Base-by-base conservation (phyloP, 192 early-diverging fungal species). In the Rhizoclosmatium sp. region DNA sequence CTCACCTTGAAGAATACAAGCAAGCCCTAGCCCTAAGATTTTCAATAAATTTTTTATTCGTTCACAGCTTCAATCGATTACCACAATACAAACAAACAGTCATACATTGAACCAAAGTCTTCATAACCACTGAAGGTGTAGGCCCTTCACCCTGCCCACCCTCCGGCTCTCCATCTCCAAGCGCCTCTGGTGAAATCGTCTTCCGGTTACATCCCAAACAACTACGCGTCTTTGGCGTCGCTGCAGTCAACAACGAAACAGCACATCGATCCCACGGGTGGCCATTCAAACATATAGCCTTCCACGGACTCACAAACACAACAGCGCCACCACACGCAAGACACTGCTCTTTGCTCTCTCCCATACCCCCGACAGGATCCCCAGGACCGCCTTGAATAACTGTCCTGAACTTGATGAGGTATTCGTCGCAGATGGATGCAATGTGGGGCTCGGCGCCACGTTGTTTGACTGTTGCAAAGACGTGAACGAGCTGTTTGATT, bases 211-310 rank as follows among this genome's bases (percentile, higher is more conserved):
- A 75, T 42, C 73, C 73, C 42, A 75, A 21, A 21, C 73, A 75
- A 14, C 59, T 40, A 5, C 73, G 58, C 19, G 60, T 75, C 44
- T 71, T 73, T 14, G 78, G 78, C 5, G 78, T 80, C 19, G 69
- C 78, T 9, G 71, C 78, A 14, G 71, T 80, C 16, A 80, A 65
- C 3, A 80, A 62, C 4, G 78, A 66, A 7, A 72, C 71, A 19
- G 65, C 65, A 47, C 78, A 80, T 3, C 78, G 78, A 61, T 79
- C 78, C 78, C 78, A 80, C 2, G 60, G 47, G 74, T 80, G 78
- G 9, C 78, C 78, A 39, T 59, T 67, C 47, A n/a, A 60, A 48
- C 78, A 80, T 9, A 73, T 60, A 67, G 62, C 69, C 42, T 80
- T 74, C 66, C 67, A 72, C 1, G 58, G 47, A 47, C 71, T 80